Conservation (phyloP, 192 early-diverging fungal genomes). For the Coemansia aciculifera region DNA sequence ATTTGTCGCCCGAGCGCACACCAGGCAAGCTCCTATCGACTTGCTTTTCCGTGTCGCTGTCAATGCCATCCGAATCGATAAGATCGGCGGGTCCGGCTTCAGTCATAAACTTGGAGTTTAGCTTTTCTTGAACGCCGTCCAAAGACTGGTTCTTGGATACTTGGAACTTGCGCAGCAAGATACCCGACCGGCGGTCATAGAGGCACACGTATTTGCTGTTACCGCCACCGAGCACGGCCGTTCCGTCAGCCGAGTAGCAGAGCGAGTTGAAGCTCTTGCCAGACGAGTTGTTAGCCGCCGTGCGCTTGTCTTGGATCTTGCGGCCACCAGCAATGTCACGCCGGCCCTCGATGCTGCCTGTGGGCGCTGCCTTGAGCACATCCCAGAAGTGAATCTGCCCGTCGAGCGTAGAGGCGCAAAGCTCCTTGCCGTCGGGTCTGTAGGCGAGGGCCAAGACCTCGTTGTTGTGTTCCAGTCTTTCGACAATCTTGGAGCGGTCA, state of each 20-base stretch:
- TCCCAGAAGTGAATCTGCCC: conserved; percentile 96
- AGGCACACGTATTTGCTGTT: conserved; percentile 95
- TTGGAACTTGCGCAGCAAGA: conserved; percentile 87
- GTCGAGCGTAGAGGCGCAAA: conserved; percentile 86
- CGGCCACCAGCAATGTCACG: conserved; percentile 91
- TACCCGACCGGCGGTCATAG: conserved; percentile 75
- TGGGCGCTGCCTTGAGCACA: conserved; percentile 68
- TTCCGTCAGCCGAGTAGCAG: conserved; percentile 93
- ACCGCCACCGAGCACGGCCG: conserved; percentile 89
- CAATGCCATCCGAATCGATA: conserved; percentile 78
- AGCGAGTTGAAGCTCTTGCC: conserved; percentile 91
- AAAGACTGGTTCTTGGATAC: conserved; percentile 90
- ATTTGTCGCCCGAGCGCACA: conserved; percentile 80
- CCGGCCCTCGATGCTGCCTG: conserved; percentile 82
- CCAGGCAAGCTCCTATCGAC: conserved; percentile 84
- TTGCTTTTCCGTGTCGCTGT: conserved; percentile 78
- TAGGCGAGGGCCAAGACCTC: conserved; percentile 89
- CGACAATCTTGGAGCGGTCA: conserved; percentile 75
- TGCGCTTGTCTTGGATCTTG: conserved; percentile 71
- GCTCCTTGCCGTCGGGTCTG: conserved; percentile 86
- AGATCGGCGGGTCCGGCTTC: conserved; percentile 86
- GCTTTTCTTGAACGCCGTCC: conserved; percentile 87
- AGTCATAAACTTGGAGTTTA: conserved; percentile 91
- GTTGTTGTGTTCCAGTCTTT: conserved; percentile 72
- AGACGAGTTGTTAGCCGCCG: conserved; percentile 79